phyloP scores from a whole-genome alignment of 495 filamentous ascomycete species.

The Recurvomyces mirabilis region DNA sequence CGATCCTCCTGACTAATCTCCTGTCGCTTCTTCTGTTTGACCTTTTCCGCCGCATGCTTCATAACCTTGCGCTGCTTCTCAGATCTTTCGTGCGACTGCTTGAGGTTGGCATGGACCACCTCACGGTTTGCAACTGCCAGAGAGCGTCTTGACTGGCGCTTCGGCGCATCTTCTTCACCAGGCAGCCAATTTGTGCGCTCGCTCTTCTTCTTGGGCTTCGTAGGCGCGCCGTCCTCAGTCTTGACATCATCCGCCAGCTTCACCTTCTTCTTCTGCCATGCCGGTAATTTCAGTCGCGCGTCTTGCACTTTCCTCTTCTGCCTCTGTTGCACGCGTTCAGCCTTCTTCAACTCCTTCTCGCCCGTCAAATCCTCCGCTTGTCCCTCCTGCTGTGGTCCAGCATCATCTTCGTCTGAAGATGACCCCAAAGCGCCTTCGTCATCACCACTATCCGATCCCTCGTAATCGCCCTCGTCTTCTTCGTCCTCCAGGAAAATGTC shows the following conservation, averaged over 20 bases:
- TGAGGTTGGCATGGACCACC: conserved; percentile 67
- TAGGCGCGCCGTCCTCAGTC: conserved; percentile 37
- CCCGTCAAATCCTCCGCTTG: conserved; percentile 44
- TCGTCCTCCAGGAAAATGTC: conserved; percentile 18
- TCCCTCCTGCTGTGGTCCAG: conserved; percentile 21
- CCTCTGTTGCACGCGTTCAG: conserved; percentile 35
- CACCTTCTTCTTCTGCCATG: conserved; percentile 42
- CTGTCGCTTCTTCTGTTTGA: conserved; percentile 59
- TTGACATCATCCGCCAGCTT: conserved; percentile 56
- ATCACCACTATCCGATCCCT: conserved; percentile 17
- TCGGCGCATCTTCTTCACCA: conserved; percentile 63
- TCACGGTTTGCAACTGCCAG: conserved; percentile 80
- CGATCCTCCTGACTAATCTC: conserved; percentile 80
- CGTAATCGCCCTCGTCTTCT: conserved; percentile 17
- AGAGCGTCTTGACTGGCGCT: conserved; percentile 67
- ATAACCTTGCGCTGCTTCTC: conserved; percentile 69
- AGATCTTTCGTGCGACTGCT: conserved; percentile 70
- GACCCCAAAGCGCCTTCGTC: conserved; percentile 45
- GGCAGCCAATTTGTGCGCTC: conserved; percentile 86
- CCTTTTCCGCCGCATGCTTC: conserved; percentile 73
- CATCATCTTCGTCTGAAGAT: conserved; percentile 62
- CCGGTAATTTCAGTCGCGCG: conserved; percentile 39
- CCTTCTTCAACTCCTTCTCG: conserved; percentile 41
- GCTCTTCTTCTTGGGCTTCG: conserved; percentile 72
- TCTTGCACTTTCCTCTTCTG: conserved; percentile 66